phyloP scores from a whole-genome alignment of 345 rosid genomes.

The Citrus cavaleriei region DNA sequence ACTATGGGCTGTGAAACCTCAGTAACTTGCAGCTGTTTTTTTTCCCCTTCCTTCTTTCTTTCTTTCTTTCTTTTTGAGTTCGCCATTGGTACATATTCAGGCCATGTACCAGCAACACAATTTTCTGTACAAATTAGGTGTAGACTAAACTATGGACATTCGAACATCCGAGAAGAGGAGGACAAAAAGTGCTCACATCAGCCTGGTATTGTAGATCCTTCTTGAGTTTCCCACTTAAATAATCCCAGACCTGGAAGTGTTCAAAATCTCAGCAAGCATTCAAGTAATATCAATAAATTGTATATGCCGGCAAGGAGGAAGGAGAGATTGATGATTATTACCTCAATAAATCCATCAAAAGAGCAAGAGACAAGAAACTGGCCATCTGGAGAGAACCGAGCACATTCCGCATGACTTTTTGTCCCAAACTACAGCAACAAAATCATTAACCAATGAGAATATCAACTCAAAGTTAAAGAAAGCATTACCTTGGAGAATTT shows the following conservation, averaged over 20 bases:
- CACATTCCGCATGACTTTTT: constrained; percentile 95
- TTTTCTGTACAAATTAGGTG: background rate
- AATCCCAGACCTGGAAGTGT: constrained; percentile 84
- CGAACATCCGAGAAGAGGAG: background rate
- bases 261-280: constrained; percentile 16
- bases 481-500: background rate
- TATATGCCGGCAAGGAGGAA: background rate
- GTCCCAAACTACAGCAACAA: constrained; percentile 74
- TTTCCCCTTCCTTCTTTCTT: too few species aligned
- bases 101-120: background rate
- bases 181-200: constrained; percentile 51
- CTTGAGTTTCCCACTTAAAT: constrained; percentile 94
- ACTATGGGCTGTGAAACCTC: too few species aligned
- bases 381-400: constrained; percentile 95
- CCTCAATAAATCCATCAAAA: constrained; percentile 98
- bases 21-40: too few species aligned
- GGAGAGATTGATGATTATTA: constrained; percentile 9
- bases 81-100: background rate
- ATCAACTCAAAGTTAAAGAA: background rate
- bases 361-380: constrained; percentile 95
- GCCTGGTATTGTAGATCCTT: constrained; percentile 99
- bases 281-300: constrained; percentile 16
- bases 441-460: constrained; percentile 11
- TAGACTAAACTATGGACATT: background rate
- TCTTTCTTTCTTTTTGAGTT: background rate